Evolutionary conservation across 2,329 filamentous ascomycete species (phyloP).

Genomic region (Aspergillus melleus): DNA sequence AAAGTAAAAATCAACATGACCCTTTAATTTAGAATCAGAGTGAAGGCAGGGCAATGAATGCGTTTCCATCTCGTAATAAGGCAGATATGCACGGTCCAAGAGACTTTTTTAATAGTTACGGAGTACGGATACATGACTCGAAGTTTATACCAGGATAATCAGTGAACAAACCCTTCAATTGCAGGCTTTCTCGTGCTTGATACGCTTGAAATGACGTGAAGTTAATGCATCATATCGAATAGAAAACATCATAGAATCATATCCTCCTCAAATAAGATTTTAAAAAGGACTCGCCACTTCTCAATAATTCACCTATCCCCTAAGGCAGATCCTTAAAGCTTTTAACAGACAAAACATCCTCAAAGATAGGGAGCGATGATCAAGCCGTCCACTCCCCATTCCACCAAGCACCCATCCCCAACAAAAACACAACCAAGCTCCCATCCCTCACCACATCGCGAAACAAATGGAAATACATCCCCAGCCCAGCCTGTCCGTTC

Average conservation of each 20-base stretch:
- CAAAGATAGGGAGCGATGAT: too few species aligned
- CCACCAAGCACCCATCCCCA: conserved; percentile 47
- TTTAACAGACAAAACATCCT: too few species aligned
- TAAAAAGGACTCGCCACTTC: too few species aligned
- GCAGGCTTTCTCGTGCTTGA: too few species aligned
- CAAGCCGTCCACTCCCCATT: conserved; percentile 29
- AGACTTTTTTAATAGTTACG: background rate
- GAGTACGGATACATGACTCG: background rate
- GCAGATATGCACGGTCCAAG: background rate
- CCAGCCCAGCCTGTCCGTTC: conserved; percentile 28
- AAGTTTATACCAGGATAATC: too few species aligned
- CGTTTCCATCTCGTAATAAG: background rate
- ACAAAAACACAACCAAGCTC: conserved; percentile 45
- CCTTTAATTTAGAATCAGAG: background rate
- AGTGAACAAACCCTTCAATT: too few species aligned
- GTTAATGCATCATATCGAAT: too few species aligned
- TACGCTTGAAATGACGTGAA: too few species aligned
- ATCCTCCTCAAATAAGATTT: too few species aligned
- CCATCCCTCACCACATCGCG: conserved; percentile 45
- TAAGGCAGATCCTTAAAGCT: too few species aligned
- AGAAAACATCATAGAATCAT: background rate
- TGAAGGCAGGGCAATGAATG: background rate
- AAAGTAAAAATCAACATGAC: background rate
- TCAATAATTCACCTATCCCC: too few species aligned
- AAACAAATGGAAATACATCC: conserved; percentile 39